A percentile compares a stretch with the other conserved stretches of the same genome.
Conservation (phyloP, 495 filamentous ascomycete genomes). For the Viridothelium virens region DNA sequence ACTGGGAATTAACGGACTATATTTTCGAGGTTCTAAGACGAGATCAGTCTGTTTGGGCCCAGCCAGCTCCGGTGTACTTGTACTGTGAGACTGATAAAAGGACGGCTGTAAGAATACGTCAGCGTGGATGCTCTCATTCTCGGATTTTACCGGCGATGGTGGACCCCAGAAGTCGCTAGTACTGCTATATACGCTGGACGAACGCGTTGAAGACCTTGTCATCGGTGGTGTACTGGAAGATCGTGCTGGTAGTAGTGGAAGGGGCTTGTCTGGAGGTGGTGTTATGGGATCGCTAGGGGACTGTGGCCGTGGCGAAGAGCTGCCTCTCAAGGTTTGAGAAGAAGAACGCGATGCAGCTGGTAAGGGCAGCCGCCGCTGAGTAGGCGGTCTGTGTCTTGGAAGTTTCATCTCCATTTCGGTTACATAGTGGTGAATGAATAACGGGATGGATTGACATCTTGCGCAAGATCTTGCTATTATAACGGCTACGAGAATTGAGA, state of each 20-base stretch:
- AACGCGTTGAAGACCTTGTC: neutral
- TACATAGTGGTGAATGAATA: neutral
- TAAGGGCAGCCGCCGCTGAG: conserved; percentile 16
- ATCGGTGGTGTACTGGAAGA: neutral
- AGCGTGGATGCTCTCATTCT: conserved; percentile 15
- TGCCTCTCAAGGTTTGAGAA: conserved; percentile 4
- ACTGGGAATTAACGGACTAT: conserved; percentile 19
- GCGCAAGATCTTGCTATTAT: neutral
- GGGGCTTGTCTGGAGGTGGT: conserved; percentile 3
- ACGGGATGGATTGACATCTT: conserved; percentile 3
- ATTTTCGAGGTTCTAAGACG: conserved; percentile 13
- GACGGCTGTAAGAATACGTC: neutral
- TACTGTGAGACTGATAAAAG: conserved; percentile 19
- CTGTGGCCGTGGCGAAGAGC: conserved; percentile 12
- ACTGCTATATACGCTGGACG: conserved; percentile 26
- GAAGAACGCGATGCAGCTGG: conserved; percentile 17
- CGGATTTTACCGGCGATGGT: conserved; percentile 8
- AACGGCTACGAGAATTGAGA: neutral
- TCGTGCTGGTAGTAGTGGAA: neutral
- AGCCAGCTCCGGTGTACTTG: conserved; percentile 21
- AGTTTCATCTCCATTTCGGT: neutral
- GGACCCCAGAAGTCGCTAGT: conserved; percentile 16
- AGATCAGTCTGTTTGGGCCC: neutral
- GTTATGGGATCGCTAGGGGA: neutral
- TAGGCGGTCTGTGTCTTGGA: conserved; percentile 15